phyloP scores from a whole-genome alignment of 2,329 filamentous ascomycete genomes.

The Calonectria pteridis region DNA sequence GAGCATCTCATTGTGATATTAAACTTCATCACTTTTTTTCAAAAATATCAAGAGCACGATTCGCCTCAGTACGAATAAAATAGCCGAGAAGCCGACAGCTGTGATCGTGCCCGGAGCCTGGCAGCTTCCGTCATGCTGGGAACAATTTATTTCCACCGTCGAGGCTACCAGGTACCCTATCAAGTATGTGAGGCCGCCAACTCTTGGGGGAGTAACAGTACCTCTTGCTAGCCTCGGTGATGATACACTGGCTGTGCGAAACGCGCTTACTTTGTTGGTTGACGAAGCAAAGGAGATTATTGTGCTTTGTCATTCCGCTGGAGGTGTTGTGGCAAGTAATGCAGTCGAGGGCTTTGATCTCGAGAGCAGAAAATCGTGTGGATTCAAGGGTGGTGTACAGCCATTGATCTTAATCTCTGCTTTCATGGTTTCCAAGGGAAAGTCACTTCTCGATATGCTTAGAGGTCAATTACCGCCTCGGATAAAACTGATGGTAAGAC shows the following conservation, averaged over 20 bases:
- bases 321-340: constrained; percentile 5
- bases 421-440: constrained; percentile 4
- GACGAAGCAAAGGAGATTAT: neutral
- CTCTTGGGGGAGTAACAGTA: neutral
- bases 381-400: neutral
- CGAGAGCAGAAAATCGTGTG: neutral
- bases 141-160: neutral
- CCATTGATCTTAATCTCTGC: neutral
- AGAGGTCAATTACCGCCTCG: neutral
- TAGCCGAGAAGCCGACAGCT: neutral
- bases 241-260: neutral
- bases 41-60: neutral
- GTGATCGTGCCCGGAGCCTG: neutral
- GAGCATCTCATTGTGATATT: too few relatives aligned
- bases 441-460: neutral
- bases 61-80: neutral
- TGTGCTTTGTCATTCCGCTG: neutral
- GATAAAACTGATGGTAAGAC: constrained; percentile 1
- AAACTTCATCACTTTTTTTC: too few relatives aligned
- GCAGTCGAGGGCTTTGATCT: constrained; percentile 3
- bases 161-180: neutral
- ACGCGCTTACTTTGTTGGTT: neutral
- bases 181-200: neutral
- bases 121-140: constrained; percentile 9
- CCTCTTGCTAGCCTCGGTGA: neutral